Evolutionary conservation across 495 filamentous ascomycete genomes (phyloP), one percentile per base, ranked within the genome.

Genomic region (Trichoderma reesei): DNA sequence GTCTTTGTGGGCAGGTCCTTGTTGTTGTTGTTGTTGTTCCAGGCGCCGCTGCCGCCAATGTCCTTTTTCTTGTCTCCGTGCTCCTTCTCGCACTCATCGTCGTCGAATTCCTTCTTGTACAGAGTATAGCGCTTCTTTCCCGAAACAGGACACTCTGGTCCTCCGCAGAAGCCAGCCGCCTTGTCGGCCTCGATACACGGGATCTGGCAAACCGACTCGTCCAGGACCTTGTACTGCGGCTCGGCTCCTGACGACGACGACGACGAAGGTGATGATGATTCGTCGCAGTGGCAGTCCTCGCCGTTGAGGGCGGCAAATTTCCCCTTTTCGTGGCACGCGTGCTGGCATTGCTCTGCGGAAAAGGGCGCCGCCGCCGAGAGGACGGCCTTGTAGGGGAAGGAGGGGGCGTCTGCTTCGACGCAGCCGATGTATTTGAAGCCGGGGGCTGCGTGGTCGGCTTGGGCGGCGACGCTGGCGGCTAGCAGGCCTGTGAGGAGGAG

Each of bases 371-470:
- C 26, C 26, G 26, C 26, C 26, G 51, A 26, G 10, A 56, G 9
- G 16, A 33, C 51, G 51, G 14, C 51, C 3, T 56, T 56, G 51
- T 13, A 11, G 26, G 10, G 3, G 51, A 56, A 56, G 51, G 34
- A 20, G 20, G 31, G 26, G 4, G 51, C 26, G 9, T 56, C 51
- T 2, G 51, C 51, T 16, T 56, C 51, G 51, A 56, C 51, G 26
- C 51, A 56, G 51, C 51, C 51, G 18, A 56, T 16, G 51, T 56
- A 56, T 14, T 36, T 56, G 51, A 56, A 56, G 20, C 51, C 51
- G 51, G 20, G 51, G 26, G 51, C 20, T 16, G 51, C 20, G 6
- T 18, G 34, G 6, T 34, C 31, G 9, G 51, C 51, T 56, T 56
- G 51, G 11, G 51, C 51, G 10, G 51, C 51, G 10, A 34, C 51